A percentile compares a stretch with the other conserved stretches of the same genome.
Conservation (phyloP, 179 eudicot genomes). For the Vitellaria paradoxa region DNA sequence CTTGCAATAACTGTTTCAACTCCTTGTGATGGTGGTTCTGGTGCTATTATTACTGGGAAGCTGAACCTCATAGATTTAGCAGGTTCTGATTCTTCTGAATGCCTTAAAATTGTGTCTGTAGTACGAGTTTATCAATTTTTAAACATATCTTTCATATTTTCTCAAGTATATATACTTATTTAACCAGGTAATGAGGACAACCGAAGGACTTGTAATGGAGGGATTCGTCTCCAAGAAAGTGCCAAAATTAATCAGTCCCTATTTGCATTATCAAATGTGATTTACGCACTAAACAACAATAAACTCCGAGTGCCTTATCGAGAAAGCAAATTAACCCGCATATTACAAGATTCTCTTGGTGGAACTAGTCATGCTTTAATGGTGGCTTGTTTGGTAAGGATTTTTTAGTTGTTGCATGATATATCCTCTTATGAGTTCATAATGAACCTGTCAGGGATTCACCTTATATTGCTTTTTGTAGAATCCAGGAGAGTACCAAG, state of each 20-base stretch:
- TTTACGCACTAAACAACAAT: conserved; percentile 79
- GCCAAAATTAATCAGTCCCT: conserved; percentile 89
- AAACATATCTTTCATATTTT: background rate
- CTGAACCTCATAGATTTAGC: conserved; percentile 91
- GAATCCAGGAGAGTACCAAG: conserved; percentile 90
- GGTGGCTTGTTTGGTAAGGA: conserved; percentile 88
- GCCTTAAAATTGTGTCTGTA: background rate
- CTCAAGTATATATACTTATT: conserved; percentile 14
- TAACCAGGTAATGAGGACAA: conserved; percentile 87
- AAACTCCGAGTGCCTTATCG: conserved; percentile 73
- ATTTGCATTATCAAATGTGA: conserved; percentile 84
- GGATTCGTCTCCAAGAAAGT: conserved; percentile 88
- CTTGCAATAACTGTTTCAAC: conserved; percentile 58
- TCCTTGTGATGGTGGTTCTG: conserved; percentile 33
- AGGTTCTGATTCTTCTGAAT: conserved; percentile 36
- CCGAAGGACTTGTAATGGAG: conserved; percentile 77
- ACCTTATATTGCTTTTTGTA: conserved; percentile 20
- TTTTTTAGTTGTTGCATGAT: background rate
- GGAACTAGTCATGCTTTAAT: conserved; percentile 79
- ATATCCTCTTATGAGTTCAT: background rate
- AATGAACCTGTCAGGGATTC: background rate
- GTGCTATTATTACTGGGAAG: conserved; percentile 50
- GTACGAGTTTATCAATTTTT: background rate
- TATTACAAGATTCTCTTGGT: conserved; percentile 92
- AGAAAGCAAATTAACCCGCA: conserved; percentile 90